These are phyloP conservation scores for Passalora sequoiae DNA, from an alignment of 2,329 filamentous ascomycete species.

Conservation along the genomic window DNA sequence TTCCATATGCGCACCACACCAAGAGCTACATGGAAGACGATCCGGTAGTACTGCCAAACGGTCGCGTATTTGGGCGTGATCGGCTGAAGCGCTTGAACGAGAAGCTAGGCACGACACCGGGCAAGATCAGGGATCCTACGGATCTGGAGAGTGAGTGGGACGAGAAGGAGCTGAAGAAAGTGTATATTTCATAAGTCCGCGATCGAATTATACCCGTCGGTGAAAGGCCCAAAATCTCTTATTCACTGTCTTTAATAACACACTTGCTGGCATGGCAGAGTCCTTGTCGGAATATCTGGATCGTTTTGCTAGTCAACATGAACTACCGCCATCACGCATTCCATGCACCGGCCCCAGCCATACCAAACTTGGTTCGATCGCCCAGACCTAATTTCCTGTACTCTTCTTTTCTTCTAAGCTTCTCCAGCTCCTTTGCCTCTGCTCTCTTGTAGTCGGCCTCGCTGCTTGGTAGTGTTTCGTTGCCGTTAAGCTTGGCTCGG, in stretches of 20 bases:
- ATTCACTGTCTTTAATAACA: no score
- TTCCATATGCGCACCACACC: slow-evolving; percentile 92
- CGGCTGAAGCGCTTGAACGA: slow-evolving; percentile 69
- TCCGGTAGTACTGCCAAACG: slow-evolving; percentile 79
- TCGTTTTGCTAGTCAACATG: no score
- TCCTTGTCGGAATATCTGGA: no score
- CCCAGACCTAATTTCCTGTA: slow-evolving; percentile 17
- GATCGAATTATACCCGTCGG: neutral
- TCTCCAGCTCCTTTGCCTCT: slow-evolving; percentile 17
- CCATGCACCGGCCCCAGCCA: slow-evolving; percentile 10
- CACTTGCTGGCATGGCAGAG: neutral
- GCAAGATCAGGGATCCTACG: slow-evolving; percentile 70
- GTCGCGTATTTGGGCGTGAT: slow-evolving; percentile 73
- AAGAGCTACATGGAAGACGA: slow-evolving; percentile 90
- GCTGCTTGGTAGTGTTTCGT: slow-evolving; percentile 5
- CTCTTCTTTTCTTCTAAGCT: slow-evolving; percentile 18
- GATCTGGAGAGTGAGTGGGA: slow-evolving; percentile 58
- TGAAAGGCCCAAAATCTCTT: neutral
- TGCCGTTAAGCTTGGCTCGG: slow-evolving; percentile 5
- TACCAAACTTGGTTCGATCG: slow-evolving; percentile 14
- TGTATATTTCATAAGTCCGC: slow-evolving; percentile 68
- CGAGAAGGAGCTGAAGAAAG: slow-evolving; percentile 66
- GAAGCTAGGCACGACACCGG: slow-evolving; percentile 66
- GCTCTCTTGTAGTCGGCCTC: slow-evolving; percentile 10
- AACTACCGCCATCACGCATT: no score